Evolutionary conservation across 2,329 filamentous ascomycete species (phyloP).

Genomic region (Apiospora saccharicola): DNA sequence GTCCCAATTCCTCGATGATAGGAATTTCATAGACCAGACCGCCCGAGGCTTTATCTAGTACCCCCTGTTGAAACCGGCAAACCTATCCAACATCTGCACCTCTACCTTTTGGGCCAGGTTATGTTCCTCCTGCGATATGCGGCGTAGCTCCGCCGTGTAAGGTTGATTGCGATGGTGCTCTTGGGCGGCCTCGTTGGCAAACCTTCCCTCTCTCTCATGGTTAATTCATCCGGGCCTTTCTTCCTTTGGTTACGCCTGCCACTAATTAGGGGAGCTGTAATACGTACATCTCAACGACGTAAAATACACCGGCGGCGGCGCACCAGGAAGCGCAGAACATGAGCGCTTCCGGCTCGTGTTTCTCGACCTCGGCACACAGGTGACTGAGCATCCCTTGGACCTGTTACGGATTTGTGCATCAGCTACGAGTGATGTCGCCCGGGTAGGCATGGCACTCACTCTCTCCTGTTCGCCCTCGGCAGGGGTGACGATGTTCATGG

Average conservation of each 20-base stretch:
- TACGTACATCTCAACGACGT: not conserved
- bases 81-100: not conserved
- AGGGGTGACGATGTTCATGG: not conserved
- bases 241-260: too few relatives aligned
- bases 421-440: not conserved
- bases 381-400: not conserved
- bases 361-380: not conserved
- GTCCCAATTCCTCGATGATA: too few relatives aligned
- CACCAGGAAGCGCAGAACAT: not conserved
- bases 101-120: not conserved
- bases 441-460: not conserved
- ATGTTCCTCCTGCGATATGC: not conserved
- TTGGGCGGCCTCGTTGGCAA: constrained; percentile 1
- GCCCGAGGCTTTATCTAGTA: not conserved
- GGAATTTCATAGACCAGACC: too few relatives aligned
- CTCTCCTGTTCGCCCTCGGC: not conserved
- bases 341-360: not conserved
- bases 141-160: not conserved
- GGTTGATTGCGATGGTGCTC: not conserved
- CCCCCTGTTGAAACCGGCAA: not conserved
- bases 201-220: not conserved
- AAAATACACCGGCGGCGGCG: not conserved
- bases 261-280: not conserved
- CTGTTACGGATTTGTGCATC: not conserved
- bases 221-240: not conserved